Evolutionary conservation across 768 basidiomycete species (phyloP).

Genomic region (Russula griseocarnosa): DNA sequence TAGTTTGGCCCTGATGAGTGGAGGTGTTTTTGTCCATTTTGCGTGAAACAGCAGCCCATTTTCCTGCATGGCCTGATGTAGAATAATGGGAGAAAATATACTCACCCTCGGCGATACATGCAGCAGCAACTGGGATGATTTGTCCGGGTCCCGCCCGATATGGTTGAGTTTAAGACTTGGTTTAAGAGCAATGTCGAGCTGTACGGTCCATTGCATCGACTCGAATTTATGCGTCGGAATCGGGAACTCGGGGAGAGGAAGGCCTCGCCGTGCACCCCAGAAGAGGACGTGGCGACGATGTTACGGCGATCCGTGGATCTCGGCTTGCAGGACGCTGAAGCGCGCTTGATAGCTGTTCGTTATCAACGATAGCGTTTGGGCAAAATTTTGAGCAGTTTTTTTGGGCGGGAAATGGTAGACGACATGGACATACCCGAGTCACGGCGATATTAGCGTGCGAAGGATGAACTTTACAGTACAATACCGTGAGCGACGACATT

Average conservation of each 20-base stretch:
- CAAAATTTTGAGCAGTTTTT: neutral
- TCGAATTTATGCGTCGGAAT: constrained; percentile 56
- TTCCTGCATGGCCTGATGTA: constrained; percentile 60
- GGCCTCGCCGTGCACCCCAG: constrained; percentile 56
- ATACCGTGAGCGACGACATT: constrained; percentile 49
- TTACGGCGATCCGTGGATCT: constrained; percentile 71
- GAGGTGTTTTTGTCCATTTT: constrained; percentile 70
- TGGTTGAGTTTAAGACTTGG: constrained; percentile 13
- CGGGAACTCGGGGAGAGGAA: constrained; percentile 58
- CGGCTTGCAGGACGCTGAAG: constrained; percentile 63
- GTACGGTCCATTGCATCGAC: constrained; percentile 14
- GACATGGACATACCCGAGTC: constrained; percentile 54
- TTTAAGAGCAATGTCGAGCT: too few species aligned
- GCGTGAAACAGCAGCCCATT: constrained; percentile 80
- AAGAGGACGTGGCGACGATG: constrained; percentile 63
- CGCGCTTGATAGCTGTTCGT: constrained; percentile 57
- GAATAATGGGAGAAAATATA: constrained; percentile 24
- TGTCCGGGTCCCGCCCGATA: constrained; percentile 8
- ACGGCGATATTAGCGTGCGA: constrained; percentile 53
- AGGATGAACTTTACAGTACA: constrained; percentile 66
- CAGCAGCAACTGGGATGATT: too few species aligned
- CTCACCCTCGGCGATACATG: constrained; percentile 72
- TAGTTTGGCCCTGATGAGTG: constrained; percentile 43
- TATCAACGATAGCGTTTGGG: too few species aligned
- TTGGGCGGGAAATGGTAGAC: neutral